Percentiles rank a stretch among this genome's conserved stretches.
phyloP scores from a whole-genome alignment of 306 rosid species.

The Macrotyloma uniflorum region DNA sequence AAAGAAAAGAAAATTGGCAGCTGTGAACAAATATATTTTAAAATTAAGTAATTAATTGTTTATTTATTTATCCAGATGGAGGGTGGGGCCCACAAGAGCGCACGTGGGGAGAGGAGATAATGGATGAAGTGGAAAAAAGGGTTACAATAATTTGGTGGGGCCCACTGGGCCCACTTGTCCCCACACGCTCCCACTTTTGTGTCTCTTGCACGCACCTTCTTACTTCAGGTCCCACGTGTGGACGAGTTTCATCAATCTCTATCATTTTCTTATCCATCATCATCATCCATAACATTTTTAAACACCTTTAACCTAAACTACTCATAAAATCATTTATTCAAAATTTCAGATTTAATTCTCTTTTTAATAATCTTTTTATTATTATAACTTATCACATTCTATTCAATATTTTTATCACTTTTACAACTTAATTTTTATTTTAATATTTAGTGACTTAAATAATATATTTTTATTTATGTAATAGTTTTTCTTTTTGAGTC shows the following conservation, averaged over 20 bases:
- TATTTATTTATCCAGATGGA: slow-evolving; percentile 15
- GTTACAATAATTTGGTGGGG: slow-evolving; percentile 24
- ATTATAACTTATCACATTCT: too few relatives aligned
- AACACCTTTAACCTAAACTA: not conserved
- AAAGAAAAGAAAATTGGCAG: too few relatives aligned
- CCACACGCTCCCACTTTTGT: not conserved
- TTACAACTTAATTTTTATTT: too few relatives aligned
- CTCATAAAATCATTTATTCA: not conserved
- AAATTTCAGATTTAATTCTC: too few relatives aligned
- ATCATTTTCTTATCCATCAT: not conserved
- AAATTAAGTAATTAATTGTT: too few relatives aligned
- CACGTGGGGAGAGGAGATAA: slow-evolving; percentile 53
- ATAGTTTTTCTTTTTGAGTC: too few relatives aligned
- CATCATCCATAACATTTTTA: not conserved
- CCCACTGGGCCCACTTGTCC: slow-evolving; percentile 28
- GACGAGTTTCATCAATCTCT: not conserved
- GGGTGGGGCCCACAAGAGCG: slow-evolving; percentile 38
- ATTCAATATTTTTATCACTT: too few relatives aligned
- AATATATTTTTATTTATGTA: too few relatives aligned
- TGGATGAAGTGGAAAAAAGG: not conserved
- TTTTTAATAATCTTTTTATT: too few relatives aligned
- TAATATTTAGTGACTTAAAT: too few relatives aligned
- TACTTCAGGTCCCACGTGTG: slow-evolving; percentile 33
- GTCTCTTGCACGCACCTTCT: not conserved
- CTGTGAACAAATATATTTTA: too few relatives aligned